Percentiles rank a stretch among this genome's conserved stretches.
Evolutionary conservation across 2,329 filamentous ascomycete species (phyloP).

Genomic region (Myriosclerotinia duriaeana): DNA sequence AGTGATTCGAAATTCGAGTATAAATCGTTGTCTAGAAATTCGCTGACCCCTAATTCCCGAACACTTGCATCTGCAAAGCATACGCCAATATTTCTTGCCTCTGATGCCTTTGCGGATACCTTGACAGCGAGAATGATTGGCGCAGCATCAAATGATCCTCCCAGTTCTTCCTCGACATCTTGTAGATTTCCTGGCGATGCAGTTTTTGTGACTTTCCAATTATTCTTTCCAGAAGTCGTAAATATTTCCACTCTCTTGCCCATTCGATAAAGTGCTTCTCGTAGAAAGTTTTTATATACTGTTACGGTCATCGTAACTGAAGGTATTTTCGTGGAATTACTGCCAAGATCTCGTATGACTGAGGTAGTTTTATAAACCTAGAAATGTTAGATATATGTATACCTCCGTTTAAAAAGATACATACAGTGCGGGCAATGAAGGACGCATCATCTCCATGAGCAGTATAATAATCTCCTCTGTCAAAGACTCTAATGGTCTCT

Average conservation of each 20-base stretch:
- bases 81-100: slow-evolving; percentile 84
- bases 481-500: slow-evolving; percentile 85
- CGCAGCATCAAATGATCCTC: slow-evolving; percentile 82
- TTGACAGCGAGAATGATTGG: slow-evolving; percentile 96
- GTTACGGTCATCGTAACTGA: slow-evolving; percentile 96
- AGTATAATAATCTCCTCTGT: slow-evolving; percentile 92
- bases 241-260: slow-evolving; percentile 92
- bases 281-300: slow-evolving; percentile 91
- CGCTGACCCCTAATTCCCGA: slow-evolving; percentile 90
- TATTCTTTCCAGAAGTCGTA: slow-evolving; percentile 74
- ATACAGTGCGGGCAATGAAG: slow-evolving; percentile 75
- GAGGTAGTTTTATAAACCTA: slow-evolving; percentile 97
- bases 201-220: slow-evolving; percentile 89
- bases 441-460: slow-evolving; percentile 84
- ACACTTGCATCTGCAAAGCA: slow-evolving; percentile 98
- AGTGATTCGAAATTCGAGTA: slow-evolving; percentile 98
- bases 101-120: slow-evolving; percentile 80
- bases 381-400: slow-evolving; percentile 13
- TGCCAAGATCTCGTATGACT: slow-evolving; percentile 85
- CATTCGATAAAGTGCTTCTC: slow-evolving; percentile 88
- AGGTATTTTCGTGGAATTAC: slow-evolving; percentile 78
- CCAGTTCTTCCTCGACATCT: slow-evolving; percentile 93
- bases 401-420: slow-evolving; percentile 32
- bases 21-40: slow-evolving; percentile 97
- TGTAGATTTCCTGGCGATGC: slow-evolving; percentile 95